Evolutionary conservation across 1,139 yeast genomes (phyloP).

Genomic region (Suhomyces yuchorum): DNA sequence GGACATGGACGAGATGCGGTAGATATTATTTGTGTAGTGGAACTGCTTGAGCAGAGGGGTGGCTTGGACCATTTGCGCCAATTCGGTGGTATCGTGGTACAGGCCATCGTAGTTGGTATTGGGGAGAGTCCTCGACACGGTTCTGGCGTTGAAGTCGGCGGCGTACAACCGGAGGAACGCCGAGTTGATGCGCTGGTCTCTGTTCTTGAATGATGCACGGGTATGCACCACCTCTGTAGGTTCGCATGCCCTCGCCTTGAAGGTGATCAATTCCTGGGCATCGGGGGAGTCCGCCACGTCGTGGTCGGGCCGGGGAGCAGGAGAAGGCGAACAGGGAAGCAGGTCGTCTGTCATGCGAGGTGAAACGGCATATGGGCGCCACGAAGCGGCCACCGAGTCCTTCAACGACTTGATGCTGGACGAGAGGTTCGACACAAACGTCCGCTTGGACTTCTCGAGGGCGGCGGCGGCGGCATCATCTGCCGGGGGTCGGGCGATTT

Average conservation of each 20-base stretch:
- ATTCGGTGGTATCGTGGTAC: constrained; percentile 23
- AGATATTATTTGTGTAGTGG: constrained; percentile 31
- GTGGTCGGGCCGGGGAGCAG: background rate
- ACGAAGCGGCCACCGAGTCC: constrained; percentile 6
- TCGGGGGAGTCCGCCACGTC: background rate
- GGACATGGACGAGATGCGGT: constrained; percentile 38
- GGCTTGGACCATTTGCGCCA: constrained; percentile 13
- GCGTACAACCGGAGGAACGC: constrained; percentile 50
- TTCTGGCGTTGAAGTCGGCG: constrained; percentile 42
- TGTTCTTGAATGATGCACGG: constrained; percentile 27
- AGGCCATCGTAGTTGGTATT: constrained; percentile 30
- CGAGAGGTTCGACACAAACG: constrained; percentile 13
- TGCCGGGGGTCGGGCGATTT: background rate
- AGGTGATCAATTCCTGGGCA: constrained; percentile 13
- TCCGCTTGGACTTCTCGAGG: background rate
- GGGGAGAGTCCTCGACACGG: constrained; percentile 30
- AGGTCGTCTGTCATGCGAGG: constrained; percentile 31
- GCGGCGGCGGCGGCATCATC: background rate
- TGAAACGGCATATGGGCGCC: constrained; percentile 14
- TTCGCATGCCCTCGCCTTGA: constrained; percentile 4
- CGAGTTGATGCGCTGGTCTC: constrained; percentile 52
- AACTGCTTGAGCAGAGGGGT: constrained; percentile 28
- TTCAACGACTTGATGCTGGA: constrained; percentile 13
- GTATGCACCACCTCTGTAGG: constrained; percentile 4
- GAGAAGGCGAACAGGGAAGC: constrained; percentile 8